Conservation (phyloP, 805 yeast species). For the Candida golubevii region DNA sequence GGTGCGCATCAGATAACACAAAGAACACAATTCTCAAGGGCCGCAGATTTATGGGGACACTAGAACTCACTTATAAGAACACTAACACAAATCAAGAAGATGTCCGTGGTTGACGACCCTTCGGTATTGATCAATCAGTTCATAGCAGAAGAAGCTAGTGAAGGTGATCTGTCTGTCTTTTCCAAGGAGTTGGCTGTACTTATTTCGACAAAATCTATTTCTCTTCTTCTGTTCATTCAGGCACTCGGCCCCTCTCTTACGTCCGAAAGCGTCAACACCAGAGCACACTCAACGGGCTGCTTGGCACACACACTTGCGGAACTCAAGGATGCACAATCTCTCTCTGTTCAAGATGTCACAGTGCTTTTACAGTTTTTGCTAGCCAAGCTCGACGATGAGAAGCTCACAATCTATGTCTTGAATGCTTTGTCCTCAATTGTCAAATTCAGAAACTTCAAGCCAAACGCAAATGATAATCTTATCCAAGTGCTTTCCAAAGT, state of each 20-base stretch:
- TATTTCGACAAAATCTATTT: constrained; percentile 20
- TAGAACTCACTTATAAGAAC: no score
- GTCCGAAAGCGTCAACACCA: constrained; percentile 48
- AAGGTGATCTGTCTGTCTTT: constrained; percentile 20
- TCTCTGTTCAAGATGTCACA: constrained; percentile 43
- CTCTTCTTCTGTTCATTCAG: constrained; percentile 52
- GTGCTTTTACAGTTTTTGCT: constrained; percentile 55
- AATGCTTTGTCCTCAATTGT: constrained; percentile 51
- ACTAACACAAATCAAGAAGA: not conserved
- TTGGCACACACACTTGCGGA: constrained; percentile 32
- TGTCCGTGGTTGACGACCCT: constrained; percentile 16
- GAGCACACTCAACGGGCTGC: constrained; percentile 46
- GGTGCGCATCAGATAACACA: not conserved
- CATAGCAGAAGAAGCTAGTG: constrained; percentile 28
- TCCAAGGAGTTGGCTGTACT: constrained; percentile 22
- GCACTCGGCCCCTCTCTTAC: constrained; percentile 60
- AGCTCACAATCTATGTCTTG: constrained; percentile 48
- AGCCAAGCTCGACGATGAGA: constrained; percentile 64
- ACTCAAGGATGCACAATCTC: constrained; percentile 20
- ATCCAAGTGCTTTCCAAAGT: constrained; percentile 31
- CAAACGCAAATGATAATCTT: constrained; percentile 26
- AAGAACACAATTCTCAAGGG: no score
- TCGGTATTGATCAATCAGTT: constrained; percentile 35
- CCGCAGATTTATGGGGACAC: no score
- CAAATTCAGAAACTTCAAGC: constrained; percentile 45